Evolutionary conservation across 2,329 filamentous ascomycete species (phyloP), one percentile per base, ranked within the genome.

Genomic region (Ceratocystis cubensis): DNA sequence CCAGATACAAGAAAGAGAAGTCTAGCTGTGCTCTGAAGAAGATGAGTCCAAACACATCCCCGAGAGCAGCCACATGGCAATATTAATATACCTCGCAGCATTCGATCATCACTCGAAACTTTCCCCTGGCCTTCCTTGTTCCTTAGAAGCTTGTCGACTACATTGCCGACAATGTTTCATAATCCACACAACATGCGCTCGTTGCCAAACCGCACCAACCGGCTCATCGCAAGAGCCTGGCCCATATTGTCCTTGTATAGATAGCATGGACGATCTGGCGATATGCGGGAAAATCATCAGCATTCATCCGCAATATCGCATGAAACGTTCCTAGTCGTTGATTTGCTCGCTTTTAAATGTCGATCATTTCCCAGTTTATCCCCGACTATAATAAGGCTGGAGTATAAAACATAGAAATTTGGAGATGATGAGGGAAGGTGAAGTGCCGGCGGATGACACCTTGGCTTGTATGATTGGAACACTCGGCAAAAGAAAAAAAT

Each of bases 341-440:
- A 59, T 59, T 59, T 37, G 56, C 56, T 59, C 56, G 56, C 56
- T 59, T 59, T 59, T 59, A 59, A 37, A 6, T 10, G 56, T 1
- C 30, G 28, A 59, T 59, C 56, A 59, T 59, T 59, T 22, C 56
- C 33, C 5, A 2, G 28, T 59, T 25, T 37, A n/a, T 59, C 56
- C 17, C 56, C 56, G 33, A 59, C 56, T 59, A 59, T 59, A 59
- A 28, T 28, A 59, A 20, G 28, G 28, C 30, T 37, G 28, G 7
- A 17, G 56, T 20, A 59, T 37, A 20, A 33, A 17, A n/a, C 13
- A 59, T 33, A n/a, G 56, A 25, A 15, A 59, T 59, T 57, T 37
- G 28, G 56, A 59, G 56, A 59, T 59, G n/a, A 4, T 3, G 48
- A 8, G 17, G 56, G 28, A n/a, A n/a, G 28, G 25, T 20, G 56